Evolutionary conservation across 2,329 filamentous ascomycete species (phyloP).

Genomic region (Cladophialophora immunda): DNA sequence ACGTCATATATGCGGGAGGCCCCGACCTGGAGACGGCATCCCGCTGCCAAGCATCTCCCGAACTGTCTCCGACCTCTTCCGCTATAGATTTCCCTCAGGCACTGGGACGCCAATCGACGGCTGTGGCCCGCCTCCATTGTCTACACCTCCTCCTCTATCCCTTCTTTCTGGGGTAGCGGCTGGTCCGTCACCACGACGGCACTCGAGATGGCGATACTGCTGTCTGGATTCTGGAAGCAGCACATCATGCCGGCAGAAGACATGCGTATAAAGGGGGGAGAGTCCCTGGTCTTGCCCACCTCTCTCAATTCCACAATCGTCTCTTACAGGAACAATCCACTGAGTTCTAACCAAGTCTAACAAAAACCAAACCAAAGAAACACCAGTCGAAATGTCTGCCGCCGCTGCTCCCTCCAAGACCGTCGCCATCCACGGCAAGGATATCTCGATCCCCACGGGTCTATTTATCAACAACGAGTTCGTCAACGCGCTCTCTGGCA

Average conservation of each 20-base stretch:
- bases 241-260: not conserved
- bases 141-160: not conserved
- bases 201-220: not conserved
- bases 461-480: constrained; percentile 57
- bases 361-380: not conserved
- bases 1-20: constrained; percentile 40
- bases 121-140: not conserved
- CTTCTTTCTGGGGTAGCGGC: not conserved
- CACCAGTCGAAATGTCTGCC: not conserved
- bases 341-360: too few relatives aligned
- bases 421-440: constrained; percentile 1
- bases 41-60: not conserved
- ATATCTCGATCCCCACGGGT: constrained; percentile 29
- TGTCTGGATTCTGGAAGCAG: not conserved
- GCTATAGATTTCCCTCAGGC: too few relatives aligned
- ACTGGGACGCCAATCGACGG: not conserved
- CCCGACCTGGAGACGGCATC: not conserved
- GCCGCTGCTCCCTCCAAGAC: not conserved
- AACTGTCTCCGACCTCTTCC: not conserved
- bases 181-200: not conserved
- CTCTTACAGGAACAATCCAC: not conserved
- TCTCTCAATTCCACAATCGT: not conserved
- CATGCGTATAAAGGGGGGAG: not conserved
- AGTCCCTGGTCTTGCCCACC: not conserved
- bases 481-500: constrained; percentile 47